Evolutionary conservation across 75 land plant genomes (phyloP).

Genomic region (Pinus tabuliformis): DNA sequence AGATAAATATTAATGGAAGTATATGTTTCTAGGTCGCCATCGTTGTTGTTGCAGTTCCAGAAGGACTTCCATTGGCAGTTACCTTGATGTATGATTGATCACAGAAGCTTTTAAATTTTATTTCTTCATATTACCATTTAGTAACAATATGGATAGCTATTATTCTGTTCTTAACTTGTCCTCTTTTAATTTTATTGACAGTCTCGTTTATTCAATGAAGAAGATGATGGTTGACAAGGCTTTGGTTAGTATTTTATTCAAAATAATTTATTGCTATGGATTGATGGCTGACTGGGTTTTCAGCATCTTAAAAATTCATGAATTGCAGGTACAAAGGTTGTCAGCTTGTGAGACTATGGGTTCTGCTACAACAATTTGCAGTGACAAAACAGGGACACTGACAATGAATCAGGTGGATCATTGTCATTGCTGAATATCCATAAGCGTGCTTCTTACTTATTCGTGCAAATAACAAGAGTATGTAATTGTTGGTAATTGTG

Average conservation of each 20-base stretch:
- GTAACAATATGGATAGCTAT: not conserved
- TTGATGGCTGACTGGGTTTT: not conserved
- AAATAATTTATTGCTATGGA: not conserved
- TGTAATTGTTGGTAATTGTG: no score
- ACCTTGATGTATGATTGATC: conserved; percentile 71
- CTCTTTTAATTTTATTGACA: conserved; percentile 9
- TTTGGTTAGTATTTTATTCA: conserved; percentile 25
- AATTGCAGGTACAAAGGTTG: conserved; percentile 53
- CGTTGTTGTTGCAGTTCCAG: conserved; percentile 90
- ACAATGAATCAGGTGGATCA: conserved; percentile 57
- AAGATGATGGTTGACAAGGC: conserved; percentile 76
- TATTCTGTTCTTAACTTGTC: not conserved
- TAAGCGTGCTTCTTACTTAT: not conserved
- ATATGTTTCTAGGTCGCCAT: conserved; percentile 63
- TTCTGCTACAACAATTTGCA: conserved; percentile 70
- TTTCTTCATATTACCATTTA: not conserved
- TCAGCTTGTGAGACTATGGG: conserved; percentile 85
- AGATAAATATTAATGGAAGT: not conserved
- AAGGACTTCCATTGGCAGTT: conserved; percentile 89
- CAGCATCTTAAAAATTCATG: not conserved
- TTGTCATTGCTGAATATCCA: conserved; percentile 1
- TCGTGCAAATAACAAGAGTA: not conserved
- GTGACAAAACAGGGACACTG: conserved; percentile 73
- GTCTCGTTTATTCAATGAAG: conserved; percentile 61
- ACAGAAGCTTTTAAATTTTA: not conserved